Evolutionary conservation across 768 basidiomycete species (phyloP), one percentile per base, ranked within the genome.

Genomic region (Boletus fagicola): DNA sequence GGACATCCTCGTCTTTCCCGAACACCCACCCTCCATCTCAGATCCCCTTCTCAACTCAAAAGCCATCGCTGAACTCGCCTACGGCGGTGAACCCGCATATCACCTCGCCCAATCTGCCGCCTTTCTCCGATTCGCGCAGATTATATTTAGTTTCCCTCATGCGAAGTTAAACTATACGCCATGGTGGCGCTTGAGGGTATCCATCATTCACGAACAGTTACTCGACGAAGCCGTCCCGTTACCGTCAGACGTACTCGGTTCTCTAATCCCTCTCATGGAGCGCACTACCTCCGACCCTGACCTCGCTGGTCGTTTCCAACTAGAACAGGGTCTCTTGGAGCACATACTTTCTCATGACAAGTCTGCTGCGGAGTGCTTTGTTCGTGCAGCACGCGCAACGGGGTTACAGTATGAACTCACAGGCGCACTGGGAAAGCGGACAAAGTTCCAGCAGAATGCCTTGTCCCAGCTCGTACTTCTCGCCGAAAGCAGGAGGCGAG

Each of bases 1-100:
- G 62, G 76, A 75, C 36, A 51, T 78, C 47, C 66, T 80, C 64
- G 45, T 71, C 56, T 76, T 82, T 26, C 65, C 76, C 40, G 62
- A 63, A 30, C 60, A 69, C 33, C 46, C 64, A n/a, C 26, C 60
- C 3, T n/a, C 53, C 18, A 36, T 74, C 30, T 75, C 77, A 38
- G 79, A 84, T 38, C 78, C 84, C 22, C 54, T 70, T 4, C 73
- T 98, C 40, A 81, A 93, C 64, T 72, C 75, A 30, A 83, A 83
- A 47, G 83, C 94, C 24, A 76, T 93, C 56, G 76, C 86, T 6
- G 85, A 90, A 59, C 82, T 99, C 43, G 87, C 94, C 0, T 83
- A 82, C 59, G 84, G 85, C 5, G 97, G 97, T 4, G 97, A 98
- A 74, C 97, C 97, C 10, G 93, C 92, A 0, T 99, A 98, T 74